Conservation (phyloP, 2,329 filamentous ascomycete species). For the Blastomyces silverae region DNA sequence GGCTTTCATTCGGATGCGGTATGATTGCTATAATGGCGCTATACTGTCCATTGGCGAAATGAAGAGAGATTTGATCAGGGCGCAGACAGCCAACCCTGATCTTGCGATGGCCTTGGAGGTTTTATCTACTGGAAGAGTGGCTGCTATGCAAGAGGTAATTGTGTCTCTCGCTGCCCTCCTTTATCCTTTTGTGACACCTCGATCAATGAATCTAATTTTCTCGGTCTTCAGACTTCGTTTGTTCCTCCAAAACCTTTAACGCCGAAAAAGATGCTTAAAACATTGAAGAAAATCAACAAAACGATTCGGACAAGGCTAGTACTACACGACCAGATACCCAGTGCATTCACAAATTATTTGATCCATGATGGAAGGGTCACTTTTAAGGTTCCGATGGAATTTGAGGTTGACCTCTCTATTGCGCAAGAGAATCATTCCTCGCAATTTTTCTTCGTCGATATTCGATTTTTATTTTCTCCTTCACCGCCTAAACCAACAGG, state of each 20-base stretch:
- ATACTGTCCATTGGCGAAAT: constrained; percentile 61
- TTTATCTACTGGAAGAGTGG: constrained; percentile 67
- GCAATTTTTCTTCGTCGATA: constrained; percentile 91
- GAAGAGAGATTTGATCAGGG: constrained; percentile 64
- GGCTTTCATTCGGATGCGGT: constrained; percentile 61
- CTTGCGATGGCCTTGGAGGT: constrained; percentile 82
- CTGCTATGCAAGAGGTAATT: constrained; percentile 69
- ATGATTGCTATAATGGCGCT: constrained; percentile 53
- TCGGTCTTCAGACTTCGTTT: constrained; percentile 57
- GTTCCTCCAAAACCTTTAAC: constrained; percentile 66
- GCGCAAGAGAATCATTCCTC: constrained; percentile 74
- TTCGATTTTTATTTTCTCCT: constrained; percentile 75
- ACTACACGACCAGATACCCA: constrained; percentile 73
- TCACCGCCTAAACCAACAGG: constrained; percentile 57
- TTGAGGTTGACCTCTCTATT: constrained; percentile 88
- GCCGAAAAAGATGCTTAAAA: constrained; percentile 63
- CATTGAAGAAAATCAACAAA: constrained; percentile 75
- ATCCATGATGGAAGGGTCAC: constrained; percentile 84
- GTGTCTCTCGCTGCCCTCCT: background rate
- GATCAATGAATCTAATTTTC: background rate
- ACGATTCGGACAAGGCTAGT: constrained; percentile 76
- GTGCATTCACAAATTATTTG: constrained; percentile 67
- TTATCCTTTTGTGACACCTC: background rate
- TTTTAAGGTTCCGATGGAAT: constrained; percentile 74
- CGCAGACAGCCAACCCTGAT: constrained; percentile 81